Evolutionary conservation across 805 yeast species (phyloP).

Genomic region (Candida ponderosae): DNA sequence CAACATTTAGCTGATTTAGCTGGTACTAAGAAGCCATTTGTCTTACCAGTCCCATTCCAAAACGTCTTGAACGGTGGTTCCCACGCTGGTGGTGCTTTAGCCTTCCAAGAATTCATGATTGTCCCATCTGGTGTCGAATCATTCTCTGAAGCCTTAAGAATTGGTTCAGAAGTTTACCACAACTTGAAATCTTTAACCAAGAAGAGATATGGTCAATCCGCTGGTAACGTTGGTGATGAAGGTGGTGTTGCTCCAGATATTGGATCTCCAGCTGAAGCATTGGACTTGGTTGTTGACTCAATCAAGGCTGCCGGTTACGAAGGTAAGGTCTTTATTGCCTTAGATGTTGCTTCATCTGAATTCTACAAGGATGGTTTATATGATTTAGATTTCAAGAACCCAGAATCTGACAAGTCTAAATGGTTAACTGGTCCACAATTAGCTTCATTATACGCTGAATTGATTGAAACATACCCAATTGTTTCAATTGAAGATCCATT

Average conservation of each 20-base stretch:
- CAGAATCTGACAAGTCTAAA: constrained; percentile 81
- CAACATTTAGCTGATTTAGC: constrained; percentile 80
- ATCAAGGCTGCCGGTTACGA: constrained; percentile 93
- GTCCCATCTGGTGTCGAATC: constrained; percentile 88
- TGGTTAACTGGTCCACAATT: constrained; percentile 87
- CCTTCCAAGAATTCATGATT: constrained; percentile 99
- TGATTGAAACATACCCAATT: constrained; percentile 90
- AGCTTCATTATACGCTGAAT: constrained; percentile 73
- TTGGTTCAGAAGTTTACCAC: constrained; percentile 98
- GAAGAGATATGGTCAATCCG: constrained; percentile 94
- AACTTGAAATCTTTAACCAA: constrained; percentile 86
- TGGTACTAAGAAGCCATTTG: constrained; percentile 69
- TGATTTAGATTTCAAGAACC: constrained; percentile 98
- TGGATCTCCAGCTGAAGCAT: constrained; percentile 92
- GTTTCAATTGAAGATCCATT: constrained; percentile 98
- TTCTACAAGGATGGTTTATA: constrained; percentile 95
- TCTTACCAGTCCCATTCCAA: constrained; percentile 98
- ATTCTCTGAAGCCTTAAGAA: constrained; percentile 93
- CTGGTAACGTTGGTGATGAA: constrained; percentile 99
- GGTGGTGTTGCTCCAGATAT: constrained; percentile 99
- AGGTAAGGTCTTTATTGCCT: constrained; percentile 85
- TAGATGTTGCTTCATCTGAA: constrained; percentile 97
- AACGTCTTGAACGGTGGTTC: constrained; percentile 99
- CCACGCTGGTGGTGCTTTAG: constrained; percentile 99
- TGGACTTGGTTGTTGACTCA: constrained; percentile 86